Conservation (phyloP, 2,329 filamentous ascomycete genomes). For the Colletotrichum lini region DNA sequence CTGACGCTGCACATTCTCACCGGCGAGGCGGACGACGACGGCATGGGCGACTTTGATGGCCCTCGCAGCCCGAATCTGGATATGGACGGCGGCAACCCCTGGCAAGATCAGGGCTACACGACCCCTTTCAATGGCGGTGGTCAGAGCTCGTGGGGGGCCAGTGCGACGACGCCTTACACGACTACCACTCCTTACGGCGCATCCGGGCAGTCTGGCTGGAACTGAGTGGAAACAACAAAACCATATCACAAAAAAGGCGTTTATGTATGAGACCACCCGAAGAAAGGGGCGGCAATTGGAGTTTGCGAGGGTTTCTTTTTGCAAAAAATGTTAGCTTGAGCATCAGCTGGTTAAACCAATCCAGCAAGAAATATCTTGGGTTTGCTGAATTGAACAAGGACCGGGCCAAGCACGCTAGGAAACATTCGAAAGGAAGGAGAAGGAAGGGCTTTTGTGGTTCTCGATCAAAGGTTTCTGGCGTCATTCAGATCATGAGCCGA, state of each 20-base stretch:
- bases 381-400: conserved; percentile 10
- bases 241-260: conserved; percentile 31
- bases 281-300: conserved; percentile 33
- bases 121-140: conserved; percentile 75
- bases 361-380: conserved; percentile 4
- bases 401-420: background rate
- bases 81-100: conserved; percentile 70
- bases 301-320: conserved; percentile 31
- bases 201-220: conserved; percentile 67
- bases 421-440: background rate
- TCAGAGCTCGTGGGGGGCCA: conserved; percentile 77
- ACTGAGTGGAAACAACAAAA: conserved; percentile 49
- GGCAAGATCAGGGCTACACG: conserved; percentile 76
- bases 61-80: conserved; percentile 76
- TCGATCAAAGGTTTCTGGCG: conserved; percentile 4
- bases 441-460: background rate
- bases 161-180: conserved; percentile 62
- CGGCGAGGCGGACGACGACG: conserved; percentile 67
- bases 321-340: conserved; percentile 10
- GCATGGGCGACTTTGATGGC: conserved; percentile 73
- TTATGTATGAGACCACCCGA: conserved; percentile 25
- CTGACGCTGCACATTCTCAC: conserved; percentile 78
- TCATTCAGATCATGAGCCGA: background rate
- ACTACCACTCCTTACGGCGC: conserved; percentile 62
- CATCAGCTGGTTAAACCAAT: conserved; percentile 9